Base-by-base conservation (phyloP, 805 yeast species). In the Teunomyces stri region DNA sequence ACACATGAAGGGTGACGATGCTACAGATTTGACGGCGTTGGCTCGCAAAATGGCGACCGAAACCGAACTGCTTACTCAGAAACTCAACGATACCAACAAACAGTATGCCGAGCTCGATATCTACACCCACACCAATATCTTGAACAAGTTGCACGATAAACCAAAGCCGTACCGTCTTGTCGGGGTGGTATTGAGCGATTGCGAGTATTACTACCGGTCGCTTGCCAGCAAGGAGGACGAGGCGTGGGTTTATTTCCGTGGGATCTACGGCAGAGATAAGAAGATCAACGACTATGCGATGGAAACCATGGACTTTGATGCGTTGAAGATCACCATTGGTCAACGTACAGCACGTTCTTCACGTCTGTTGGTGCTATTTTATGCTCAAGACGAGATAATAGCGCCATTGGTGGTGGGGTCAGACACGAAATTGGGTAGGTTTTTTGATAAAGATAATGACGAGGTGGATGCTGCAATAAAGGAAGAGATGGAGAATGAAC, bases 121-220 rank as follows among this genome's bases (percentile, higher is more conserved):
- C 13, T 49, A 50, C 16, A 57, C 54, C 37, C 61, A 61, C 36
- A 54, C 49, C 5, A 58, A 56, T 27, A 45, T 63, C 18, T 46
- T 59, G 30, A 42, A 41, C 6, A 40, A 49, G n/a, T 60, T 49
- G 38, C 45, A 34, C 41, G 42, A 30, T 2, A n/a, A 35, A 6
- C 59, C 63, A 18, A 47, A 51, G 6, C 52, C 55, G 20, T 71
- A 69, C 50, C 35, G 44, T 2, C 58, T 70, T 11, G 49, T 62
- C 0, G 70, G 72, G 1, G 62, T 69, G 15, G 57, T 70, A 13
- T 36, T 68, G n/a, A 58, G 63, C 3, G 73, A 65, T 30, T 34
- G 52, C 6, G 61, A 61, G 35, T 72, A 63, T 51, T 65, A 57
- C 41, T 65, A 63, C 51, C 55, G 53, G 30, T 37, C 40, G 9